Evolutionary conservation across 2,329 filamentous ascomycete species (phyloP), one percentile per base, ranked within the genome.

Genomic region (Rugonectria rugulosa): DNA sequence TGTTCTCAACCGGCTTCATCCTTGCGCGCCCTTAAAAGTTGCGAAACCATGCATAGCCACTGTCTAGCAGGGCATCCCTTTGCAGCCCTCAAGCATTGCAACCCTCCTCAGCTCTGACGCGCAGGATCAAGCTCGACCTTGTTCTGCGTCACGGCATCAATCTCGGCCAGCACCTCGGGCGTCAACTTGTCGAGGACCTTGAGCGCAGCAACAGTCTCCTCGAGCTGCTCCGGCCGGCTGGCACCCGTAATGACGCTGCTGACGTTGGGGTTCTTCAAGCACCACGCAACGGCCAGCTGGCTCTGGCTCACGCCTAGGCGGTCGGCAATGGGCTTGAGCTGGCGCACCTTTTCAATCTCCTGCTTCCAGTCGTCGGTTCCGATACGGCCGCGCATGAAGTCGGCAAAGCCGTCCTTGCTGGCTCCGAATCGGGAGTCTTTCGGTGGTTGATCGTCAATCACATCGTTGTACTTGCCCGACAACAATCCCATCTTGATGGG

Each of bases 381-480:
- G 21, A 72, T 70, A 45, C 72, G 72, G 63, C 79, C 79, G 56
- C 75, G 61, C 79, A 86, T 79, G 15, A 79, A 82, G 64, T 79
- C 76, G 61, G 81, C 80, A 71, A 87, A 87, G 63, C 81, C 80
- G 47, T 79, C 79, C 57, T 81, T 78, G 72, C 85, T 83, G 61
- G 76, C 82, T 40, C 79, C 82, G 65, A 83, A 87, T 14, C 83
- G 81, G 21, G 80, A 85, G 63, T 81, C 82, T 40, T 81, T 76
- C 5, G 84, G 83, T 17, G 86, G 78, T 41, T 68, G 55, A 42
- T 79, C 70, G 37, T 75, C 71, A 9, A 86, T 73, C 1, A 79
- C 79, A 36, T 78, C 76, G 47, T 86, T 87, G 74, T 89, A 89
- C 72, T 89, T 89, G 26, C 87, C 87, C 0, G 83, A 85, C 47